phyloP scores from a whole-genome alignment of 106 monocot species.

The Dendrobium nobile region DNA sequence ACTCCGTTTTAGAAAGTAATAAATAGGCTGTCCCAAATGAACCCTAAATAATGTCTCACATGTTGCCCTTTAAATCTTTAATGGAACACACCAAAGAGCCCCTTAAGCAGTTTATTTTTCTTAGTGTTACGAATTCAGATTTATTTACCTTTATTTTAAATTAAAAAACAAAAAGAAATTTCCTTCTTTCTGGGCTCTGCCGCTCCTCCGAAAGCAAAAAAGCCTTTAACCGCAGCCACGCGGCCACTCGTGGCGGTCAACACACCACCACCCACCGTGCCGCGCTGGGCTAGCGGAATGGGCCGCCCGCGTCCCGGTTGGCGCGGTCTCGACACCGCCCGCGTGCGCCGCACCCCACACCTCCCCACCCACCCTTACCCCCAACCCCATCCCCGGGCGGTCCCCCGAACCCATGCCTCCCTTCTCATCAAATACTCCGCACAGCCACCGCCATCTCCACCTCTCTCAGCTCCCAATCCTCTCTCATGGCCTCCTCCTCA shows the following conservation, averaged over 20 bases:
- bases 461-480: constrained; percentile 4
- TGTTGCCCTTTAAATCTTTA: too few relatives aligned
- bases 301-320: constrained; percentile 3
- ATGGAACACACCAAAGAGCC: too few relatives aligned
- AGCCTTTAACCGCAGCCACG: not conserved
- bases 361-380: not conserved
- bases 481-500: constrained; percentile 12
- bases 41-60: too few relatives aligned
- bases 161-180: too few relatives aligned
- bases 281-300: not conserved
- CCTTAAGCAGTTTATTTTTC: too few relatives aligned
- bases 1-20: too few relatives aligned
- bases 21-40: too few relatives aligned
- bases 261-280: constrained; percentile 5
- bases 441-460: constrained; percentile 7
- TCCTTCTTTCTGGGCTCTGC: not conserved
- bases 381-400: too few relatives aligned
- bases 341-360: constrained; percentile 7
- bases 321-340: constrained; percentile 1
- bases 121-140: too few relatives aligned
- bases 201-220: not conserved
- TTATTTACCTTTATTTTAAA: too few relatives aligned
- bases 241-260: constrained; percentile 9
- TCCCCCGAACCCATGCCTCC: not conserved
- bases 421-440: too few relatives aligned